Percentiles rank a stretch among this genome's conserved stretches.
These are phyloP conservation scores for Nannochloropsis gaditana DNA, from an alignment of 108 stramenopile species.

Conservation along the genomic window DNA sequence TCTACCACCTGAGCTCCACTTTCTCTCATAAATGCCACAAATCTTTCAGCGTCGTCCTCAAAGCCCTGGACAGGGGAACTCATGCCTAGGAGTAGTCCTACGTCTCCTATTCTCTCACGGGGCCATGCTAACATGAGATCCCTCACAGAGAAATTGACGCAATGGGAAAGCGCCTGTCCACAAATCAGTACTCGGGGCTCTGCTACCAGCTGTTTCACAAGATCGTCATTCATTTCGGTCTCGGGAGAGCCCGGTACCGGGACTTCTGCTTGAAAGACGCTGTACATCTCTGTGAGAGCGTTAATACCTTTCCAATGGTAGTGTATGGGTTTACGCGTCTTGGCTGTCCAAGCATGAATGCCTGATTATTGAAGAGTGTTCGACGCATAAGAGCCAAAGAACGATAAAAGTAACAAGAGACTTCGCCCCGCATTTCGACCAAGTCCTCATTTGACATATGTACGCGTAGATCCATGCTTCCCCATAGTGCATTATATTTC, in stretches of 20 bases:
- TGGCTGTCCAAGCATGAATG: conserved; percentile 40
- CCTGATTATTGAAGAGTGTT: conserved; percentile 39
- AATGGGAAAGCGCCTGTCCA: conserved; percentile 89
- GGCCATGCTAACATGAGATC: conserved; percentile 55
- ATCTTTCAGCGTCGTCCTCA: conserved; percentile 62
- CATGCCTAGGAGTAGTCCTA: conserved; percentile 69
- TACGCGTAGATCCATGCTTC: too few relatives aligned
- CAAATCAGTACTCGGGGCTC: conserved; percentile 66
- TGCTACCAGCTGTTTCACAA: conserved; percentile 52
- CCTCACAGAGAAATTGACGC: conserved; percentile 74
- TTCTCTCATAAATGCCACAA: conserved; percentile 62
- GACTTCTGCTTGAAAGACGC: conserved; percentile 77
- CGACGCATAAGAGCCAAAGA: conserved; percentile 16
- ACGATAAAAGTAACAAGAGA: too few relatives aligned
- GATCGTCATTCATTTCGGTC: conserved; percentile 57
- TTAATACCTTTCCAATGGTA: conserved; percentile 77
- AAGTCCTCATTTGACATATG: too few relatives aligned
- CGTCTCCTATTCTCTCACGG: conserved; percentile 48
- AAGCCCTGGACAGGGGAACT: conserved; percentile 73
- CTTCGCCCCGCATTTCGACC: too few relatives aligned
- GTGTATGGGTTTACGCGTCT: conserved; percentile 18
- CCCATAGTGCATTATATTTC: too few relatives aligned
- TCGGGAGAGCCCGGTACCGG: conserved; percentile 54
- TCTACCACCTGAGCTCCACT: conserved; percentile 3
- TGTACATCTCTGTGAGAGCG: conserved; percentile 82